Conservation (phyloP, 2,329 filamentous ascomycete species). For the Aureobasidium sp. region DNA sequence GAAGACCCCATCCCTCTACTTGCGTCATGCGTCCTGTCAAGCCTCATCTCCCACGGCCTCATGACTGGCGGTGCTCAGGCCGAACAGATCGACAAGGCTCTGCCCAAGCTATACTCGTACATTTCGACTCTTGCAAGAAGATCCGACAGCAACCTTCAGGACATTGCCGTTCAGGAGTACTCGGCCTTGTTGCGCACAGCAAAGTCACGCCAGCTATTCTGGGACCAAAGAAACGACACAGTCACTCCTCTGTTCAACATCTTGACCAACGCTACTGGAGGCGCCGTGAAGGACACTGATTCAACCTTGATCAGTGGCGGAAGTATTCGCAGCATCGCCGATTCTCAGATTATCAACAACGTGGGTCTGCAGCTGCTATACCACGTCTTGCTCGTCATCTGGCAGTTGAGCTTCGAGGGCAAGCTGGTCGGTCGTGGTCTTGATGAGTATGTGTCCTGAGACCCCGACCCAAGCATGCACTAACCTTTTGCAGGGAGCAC, state of each 20-base stretch:
- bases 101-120: conserved; percentile 79
- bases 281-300: conserved; percentile 56
- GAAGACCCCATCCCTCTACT: conserved; percentile 86
- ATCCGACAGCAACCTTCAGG: conserved; percentile 82
- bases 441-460: conserved; percentile 60
- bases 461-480: conserved; percentile 18
- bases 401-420: conserved; percentile 92
- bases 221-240: conserved; percentile 83
- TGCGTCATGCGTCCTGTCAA: conserved; percentile 78
- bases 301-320: conserved; percentile 48
- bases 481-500: conserved; percentile 60
- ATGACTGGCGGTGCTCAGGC: conserved; percentile 53
- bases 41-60: conserved; percentile 61
- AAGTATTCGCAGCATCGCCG: conserved; percentile 50
- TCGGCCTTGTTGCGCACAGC: conserved; percentile 73
- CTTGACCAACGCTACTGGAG: conserved; percentile 64
- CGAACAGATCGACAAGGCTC: conserved; percentile 62
- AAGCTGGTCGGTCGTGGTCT: conserved; percentile 66
- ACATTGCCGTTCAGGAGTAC: conserved; percentile 90
- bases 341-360: conserved; percentile 59
- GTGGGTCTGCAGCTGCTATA: conserved; percentile 91
- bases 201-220: conserved; percentile 74
- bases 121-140: conserved; percentile 77
- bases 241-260: conserved; percentile 75
- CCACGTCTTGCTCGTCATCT: conserved; percentile 85